These are phyloP conservation scores for Teratosphaeria gauchensis DNA, from an alignment of 2,329 filamentous ascomycete species.

Conservation along the genomic window DNA sequence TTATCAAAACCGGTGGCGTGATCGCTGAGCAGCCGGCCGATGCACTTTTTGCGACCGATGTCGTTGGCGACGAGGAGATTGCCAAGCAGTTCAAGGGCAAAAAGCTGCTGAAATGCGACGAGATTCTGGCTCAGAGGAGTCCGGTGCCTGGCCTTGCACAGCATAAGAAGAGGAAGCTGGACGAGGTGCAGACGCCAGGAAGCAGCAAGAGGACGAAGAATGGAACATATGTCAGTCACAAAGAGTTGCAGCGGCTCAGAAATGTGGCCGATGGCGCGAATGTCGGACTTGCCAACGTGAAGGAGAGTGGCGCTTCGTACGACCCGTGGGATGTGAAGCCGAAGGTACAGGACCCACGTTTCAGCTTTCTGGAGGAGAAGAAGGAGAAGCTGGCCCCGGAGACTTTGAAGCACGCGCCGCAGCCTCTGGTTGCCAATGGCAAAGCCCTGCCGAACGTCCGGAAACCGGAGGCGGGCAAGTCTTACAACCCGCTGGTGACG, in stretches of 20 bases:
- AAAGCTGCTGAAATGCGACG: conserved; percentile 79
- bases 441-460: conserved; percentile 69
- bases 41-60: conserved; percentile 79
- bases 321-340: conserved; percentile 66
- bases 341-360: conserved; percentile 42
- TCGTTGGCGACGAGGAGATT: conserved; percentile 58
- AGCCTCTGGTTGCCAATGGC: conserved; percentile 65
- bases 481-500: conserved; percentile 82
- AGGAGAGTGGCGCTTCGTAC: conserved; percentile 53
- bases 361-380: conserved; percentile 54
- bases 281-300: conserved; percentile 35
- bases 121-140: conserved; percentile 80
- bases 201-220: conserved; percentile 61
- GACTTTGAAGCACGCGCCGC: conserved; percentile 65
- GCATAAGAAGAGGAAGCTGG: conserved; percentile 68
- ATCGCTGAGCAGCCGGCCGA: conserved; percentile 72
- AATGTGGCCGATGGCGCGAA: conserved; percentile 62
- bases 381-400: conserved; percentile 61
- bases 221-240: conserved; percentile 66
- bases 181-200: conserved; percentile 52
- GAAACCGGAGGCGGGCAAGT: conserved; percentile 71
- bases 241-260: conserved; percentile 70
- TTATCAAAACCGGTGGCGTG: conserved; percentile 74
- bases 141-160: conserved; percentile 64
- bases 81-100: conserved; percentile 56